phyloP scores from a whole-genome alignment of 2,329 filamentous ascomycete genomes.

The Aureobasidium melanogenum region DNA sequence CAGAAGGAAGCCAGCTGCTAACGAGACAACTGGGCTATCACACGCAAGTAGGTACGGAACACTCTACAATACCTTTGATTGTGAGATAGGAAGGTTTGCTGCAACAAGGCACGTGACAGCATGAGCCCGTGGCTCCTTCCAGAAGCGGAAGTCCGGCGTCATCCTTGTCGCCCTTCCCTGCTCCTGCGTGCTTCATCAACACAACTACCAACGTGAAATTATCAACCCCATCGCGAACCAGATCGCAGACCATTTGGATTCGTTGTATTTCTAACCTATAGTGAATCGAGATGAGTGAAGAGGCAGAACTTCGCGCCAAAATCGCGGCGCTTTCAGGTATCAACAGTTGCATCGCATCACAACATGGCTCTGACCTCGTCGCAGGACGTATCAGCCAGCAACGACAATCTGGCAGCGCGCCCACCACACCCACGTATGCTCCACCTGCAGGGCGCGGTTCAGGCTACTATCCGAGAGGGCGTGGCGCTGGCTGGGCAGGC shows the following conservation, averaged over 20 bases:
- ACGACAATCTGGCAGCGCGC: constrained; percentile 7
- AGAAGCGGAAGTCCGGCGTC: constrained; percentile 1
- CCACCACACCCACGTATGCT: background rate
- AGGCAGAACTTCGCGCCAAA: constrained; percentile 15
- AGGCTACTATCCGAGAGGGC: background rate
- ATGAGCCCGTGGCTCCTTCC: background rate
- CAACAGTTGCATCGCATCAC: background rate
- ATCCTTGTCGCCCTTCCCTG: background rate
- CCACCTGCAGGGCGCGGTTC: background rate
- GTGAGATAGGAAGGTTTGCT: background rate
- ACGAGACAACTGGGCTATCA: background rate
- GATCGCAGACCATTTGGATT: background rate
- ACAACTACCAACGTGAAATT: background rate
- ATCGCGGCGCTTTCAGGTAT: constrained; percentile 15
- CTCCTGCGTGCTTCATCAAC: background rate
- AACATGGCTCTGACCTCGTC: background rate
- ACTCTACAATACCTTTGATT: background rate
- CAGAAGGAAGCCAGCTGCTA: background rate
- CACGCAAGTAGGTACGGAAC: background rate
- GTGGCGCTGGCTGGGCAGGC: constrained; percentile 4
- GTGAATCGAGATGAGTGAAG: constrained; percentile 13
- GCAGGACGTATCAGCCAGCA: constrained; percentile 15
- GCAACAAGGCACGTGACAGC: background rate
- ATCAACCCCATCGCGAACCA: background rate
- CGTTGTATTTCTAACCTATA: background rate